Base-by-base conservation (phyloP, 176 grass and related monocot species). In the Oryza glaberrima region DNA sequence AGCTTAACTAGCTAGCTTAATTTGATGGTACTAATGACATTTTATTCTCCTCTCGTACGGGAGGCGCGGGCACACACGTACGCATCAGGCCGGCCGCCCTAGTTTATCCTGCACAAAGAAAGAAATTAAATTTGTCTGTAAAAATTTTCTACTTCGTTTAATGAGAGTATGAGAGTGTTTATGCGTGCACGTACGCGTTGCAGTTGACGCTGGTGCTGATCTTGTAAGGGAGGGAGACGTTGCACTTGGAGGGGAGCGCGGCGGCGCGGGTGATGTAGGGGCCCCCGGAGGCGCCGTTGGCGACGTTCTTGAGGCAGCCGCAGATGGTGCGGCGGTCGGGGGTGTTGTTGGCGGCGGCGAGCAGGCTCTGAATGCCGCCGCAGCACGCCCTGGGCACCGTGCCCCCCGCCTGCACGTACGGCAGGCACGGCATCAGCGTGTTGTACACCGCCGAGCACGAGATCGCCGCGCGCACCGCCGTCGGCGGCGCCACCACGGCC, bases 301-400 rank as follows among this genome's bases (percentile, higher is more conserved):
- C 88, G 63, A 90, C 84, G 75, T 70, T 90, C 88, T 93, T 90
- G 66, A 93, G 86, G 77, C 91, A 92, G 76, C 78, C 52, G 76
- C 91, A 93, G 70, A 86, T 63, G 81, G 88, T 70, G 72, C 85
- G 84, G 46, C 91, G 87, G 88, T 90, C 91, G 0, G 87, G 76
- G 46, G 84, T 81, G 81, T 60, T 87, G 77, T 52, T 16, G 25
- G 91, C 91, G 51, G 40, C 13, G 12, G 23, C 0, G 30, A 90
- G 34, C 66, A 93, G 80, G 32, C 1, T n/a, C 65, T 76, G 83
- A 56, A 87, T 90, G 79, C 91, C 91, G 80, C 25, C 26, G 84
- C 91, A 93, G 88, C 91, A 93, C 0, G 8, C 16, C 20, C 46
- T 45, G 3, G 87, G 22, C 1, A 86, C 75, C 77, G 46, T 23